Evolutionary conservation across 176 grass and related monocot species (phyloP).

Genomic region (Oropetium thomaeum): DNA sequence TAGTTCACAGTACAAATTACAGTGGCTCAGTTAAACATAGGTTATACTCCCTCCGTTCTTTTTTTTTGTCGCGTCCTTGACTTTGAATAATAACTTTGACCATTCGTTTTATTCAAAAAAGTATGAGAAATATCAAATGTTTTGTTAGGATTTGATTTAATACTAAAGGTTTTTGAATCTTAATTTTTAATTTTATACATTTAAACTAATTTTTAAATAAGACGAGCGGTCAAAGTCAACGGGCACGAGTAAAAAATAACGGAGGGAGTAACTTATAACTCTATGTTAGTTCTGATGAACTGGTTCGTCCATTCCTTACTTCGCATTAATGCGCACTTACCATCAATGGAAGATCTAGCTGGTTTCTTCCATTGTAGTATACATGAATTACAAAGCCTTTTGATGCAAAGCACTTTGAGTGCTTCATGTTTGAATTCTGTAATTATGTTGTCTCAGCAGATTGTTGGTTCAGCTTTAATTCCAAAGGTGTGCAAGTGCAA

Average conservation of each 20-base stretch:
- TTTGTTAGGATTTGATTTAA: no score
- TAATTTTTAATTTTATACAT: no score
- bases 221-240: no score
- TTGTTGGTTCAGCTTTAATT: not conserved
- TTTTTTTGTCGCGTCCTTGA: no score
- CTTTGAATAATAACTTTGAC: no score
- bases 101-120: no score
- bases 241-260: no score
- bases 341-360: not conserved
- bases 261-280: no score
- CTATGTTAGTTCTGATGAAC: not conserved
- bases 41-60: no score
- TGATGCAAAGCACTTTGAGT: not conserved
- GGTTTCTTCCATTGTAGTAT: not conserved
- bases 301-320: not conserved
- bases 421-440: not conserved
- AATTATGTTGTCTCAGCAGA: not conserved
- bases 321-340: not conserved
- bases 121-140: no score
- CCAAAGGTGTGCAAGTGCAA: not conserved
- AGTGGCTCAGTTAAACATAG: not conserved
- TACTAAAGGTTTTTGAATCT: no score
- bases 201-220: no score
- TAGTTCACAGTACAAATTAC: not conserved
- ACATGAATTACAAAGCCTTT: not conserved